Evolutionary conservation across 2,329 filamentous ascomycete genomes (phyloP).

Genomic region (Pseudopyrenochaeta lycopersici): DNA sequence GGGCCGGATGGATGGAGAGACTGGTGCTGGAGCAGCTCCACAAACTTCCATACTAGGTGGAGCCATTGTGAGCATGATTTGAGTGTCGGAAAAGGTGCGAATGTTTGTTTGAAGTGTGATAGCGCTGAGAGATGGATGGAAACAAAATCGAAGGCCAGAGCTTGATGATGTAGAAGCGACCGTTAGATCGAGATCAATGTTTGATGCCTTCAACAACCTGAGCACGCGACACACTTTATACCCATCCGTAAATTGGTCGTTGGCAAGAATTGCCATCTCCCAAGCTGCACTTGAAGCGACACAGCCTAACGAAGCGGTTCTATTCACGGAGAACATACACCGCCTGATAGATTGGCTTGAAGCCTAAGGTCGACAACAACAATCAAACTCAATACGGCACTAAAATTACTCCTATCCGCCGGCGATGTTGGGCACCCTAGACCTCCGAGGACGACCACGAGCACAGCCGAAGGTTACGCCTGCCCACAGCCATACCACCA

Average conservation of each 20-base stretch:
- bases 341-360: conserved; percentile 13
- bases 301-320: conserved; percentile 16
- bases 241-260: conserved; percentile 1
- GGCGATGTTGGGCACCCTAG: background rate
- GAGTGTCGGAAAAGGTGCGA: background rate
- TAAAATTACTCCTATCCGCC: conserved; percentile 4
- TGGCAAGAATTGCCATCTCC: background rate
- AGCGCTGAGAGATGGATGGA: too few relatives aligned
- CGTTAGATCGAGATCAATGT: conserved; percentile 6
- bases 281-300: conserved; percentile 6
- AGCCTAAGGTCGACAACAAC: conserved; percentile 16
- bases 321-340: conserved; percentile 12
- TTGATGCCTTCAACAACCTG: conserved; percentile 7
- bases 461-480: conserved; percentile 33
- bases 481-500: conserved; percentile 10
- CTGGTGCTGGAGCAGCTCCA: conserved; percentile 5
- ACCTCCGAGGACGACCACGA: background rate
- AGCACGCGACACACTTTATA: conserved; percentile 29
- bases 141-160: background rate
- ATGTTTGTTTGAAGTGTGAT: background rate
- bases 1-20: conserved; percentile 10
- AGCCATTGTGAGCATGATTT: conserved; percentile 22
- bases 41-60: conserved; percentile 7
- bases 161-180: conserved; percentile 7
- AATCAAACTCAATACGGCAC: conserved; percentile 5